phyloP scores from a whole-genome alignment of 345 rosid species.

The Lagerstroemia speciosa region DNA sequence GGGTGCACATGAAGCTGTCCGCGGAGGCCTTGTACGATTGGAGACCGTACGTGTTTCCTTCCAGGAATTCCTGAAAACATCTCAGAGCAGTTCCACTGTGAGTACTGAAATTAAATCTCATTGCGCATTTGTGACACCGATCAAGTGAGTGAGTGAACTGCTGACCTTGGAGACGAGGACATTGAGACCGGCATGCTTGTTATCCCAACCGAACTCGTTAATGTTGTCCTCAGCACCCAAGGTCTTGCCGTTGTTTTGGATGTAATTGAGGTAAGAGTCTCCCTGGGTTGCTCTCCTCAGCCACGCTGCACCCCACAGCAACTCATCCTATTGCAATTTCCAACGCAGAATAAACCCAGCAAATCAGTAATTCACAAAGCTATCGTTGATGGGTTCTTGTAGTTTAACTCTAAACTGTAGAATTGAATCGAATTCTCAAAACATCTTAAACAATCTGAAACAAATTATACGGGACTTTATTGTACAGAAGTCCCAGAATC shows the following conservation, averaged over 20 bases:
- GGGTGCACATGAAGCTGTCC: conserved; percentile 92
- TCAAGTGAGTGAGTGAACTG: no score
- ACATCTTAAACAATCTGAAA: no score
- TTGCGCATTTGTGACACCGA: background rate
- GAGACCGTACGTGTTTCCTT: conserved; percentile 48
- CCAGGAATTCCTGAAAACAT: conserved; percentile 46
- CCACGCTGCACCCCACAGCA: conserved; percentile 99
- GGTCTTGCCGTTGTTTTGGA: conserved; percentile 66
- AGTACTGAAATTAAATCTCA: no score
- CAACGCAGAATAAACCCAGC: background rate
- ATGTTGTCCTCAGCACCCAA: conserved; percentile 88
- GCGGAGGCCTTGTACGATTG: conserved; percentile 83
- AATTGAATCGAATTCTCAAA: no score
- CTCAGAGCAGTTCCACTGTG: background rate
- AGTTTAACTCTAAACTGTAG: background rate
- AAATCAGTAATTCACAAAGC: background rate
- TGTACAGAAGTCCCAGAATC: no score
- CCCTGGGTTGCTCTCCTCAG: conserved; percentile 65
- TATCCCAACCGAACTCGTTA: conserved; percentile 97
- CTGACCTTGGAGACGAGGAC: conserved; percentile 84
- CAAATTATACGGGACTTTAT: no score
- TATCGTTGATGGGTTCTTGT: background rate
- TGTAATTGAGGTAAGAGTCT: conserved; percentile 53
- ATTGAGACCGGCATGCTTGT: conserved; percentile 89
- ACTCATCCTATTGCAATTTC: conserved; percentile 55